Evolutionary conservation across 2,329 filamentous ascomycete genomes (phyloP), one percentile per base, ranked within the genome.

Genomic region (Paracoccidioides brasiliensis): DNA sequence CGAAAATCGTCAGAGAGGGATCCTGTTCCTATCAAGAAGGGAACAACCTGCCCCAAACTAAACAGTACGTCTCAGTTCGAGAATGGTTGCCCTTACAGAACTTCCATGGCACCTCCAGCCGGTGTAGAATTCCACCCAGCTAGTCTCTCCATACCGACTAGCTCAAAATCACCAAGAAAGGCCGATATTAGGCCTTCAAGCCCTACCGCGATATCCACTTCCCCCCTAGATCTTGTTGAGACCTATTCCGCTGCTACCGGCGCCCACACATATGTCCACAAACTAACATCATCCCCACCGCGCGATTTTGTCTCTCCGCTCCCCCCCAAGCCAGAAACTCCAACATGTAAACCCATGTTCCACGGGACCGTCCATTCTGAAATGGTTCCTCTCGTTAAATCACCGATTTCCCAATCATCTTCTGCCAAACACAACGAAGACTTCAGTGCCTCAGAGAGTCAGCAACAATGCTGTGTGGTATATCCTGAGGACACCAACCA

Each of bases 181-280:
- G 12, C 38, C n/a, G 40, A 44, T 22, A 22, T 22, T 22, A 22
- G 22, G 22, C 22, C 22, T n/a, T 12, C 10, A 9, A 45, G 28
- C 33, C 54, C 46, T 5, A 14, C 40, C 40, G 28, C 54, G 7
- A 38, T 52, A 28, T 40, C 37, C 5, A 28, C 54, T 8, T 40
- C n/a, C 22, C 28, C 54, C 22, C 40, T 44, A 15, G 54, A 52
- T 3, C 42, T 51, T 28, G 41, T 56, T 14, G 38, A 56, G 12
- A 38, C 32, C 40, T 32, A 49, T 28, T 9, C 30, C 44, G 38
- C 46, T 15, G 52, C n/a, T 33, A 30, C 53, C n/a, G 54, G 54
- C 5, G 48, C 54, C 6, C 54, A 52, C 15, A 56, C 54, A n/a
- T 52, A 52, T n/a, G 54, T 56, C 46, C 48, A 46, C 33, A 46